These are phyloP conservation scores for Zygosaccharomyces pseudobailii DNA, from an alignment of 1,139 yeast species.

Conservation along the genomic window DNA sequence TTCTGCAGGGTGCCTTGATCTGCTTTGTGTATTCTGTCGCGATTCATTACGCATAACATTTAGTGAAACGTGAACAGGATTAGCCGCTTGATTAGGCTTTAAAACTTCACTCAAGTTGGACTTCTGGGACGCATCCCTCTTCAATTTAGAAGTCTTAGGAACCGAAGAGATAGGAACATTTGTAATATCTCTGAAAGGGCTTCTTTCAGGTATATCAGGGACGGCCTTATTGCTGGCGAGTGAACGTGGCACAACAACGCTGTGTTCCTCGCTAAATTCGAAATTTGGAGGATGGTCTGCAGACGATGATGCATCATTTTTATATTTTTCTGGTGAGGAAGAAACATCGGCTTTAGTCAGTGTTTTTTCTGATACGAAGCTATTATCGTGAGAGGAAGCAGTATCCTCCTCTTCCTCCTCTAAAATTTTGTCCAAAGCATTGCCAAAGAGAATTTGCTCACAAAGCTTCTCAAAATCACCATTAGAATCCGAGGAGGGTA, in stretches of 20 bases:
- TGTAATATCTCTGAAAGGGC: constrained; percentile 16
- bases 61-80: not conserved
- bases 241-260: not conserved
- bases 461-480: constrained; percentile 30
- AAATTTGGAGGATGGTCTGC: constrained; percentile 7
- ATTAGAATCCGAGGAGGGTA: constrained; percentile 21
- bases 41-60: not conserved
- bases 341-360: not conserved
- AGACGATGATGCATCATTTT: not conserved
- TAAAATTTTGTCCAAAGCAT: constrained; percentile 24
- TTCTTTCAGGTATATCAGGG: not conserved
- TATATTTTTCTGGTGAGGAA: not conserved
- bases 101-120: constrained; percentile 8
- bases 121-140: constrained; percentile 12
- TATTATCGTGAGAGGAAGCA: not conserved
- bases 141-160: constrained; percentile 4
- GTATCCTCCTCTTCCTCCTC: constrained; percentile 25
- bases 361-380: constrained; percentile 4
- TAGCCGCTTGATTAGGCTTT: not conserved
- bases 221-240: not conserved
- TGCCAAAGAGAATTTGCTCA: constrained; percentile 31
- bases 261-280: constrained; percentile 1
- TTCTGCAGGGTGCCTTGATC: constrained; percentile 9
- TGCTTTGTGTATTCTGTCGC: not conserved
- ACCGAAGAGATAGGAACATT: constrained; percentile 4